These are phyloP conservation scores for Aureobasidium sp. DNA, from an alignment of 2,329 filamentous ascomycete species.

Conservation along the genomic window DNA sequence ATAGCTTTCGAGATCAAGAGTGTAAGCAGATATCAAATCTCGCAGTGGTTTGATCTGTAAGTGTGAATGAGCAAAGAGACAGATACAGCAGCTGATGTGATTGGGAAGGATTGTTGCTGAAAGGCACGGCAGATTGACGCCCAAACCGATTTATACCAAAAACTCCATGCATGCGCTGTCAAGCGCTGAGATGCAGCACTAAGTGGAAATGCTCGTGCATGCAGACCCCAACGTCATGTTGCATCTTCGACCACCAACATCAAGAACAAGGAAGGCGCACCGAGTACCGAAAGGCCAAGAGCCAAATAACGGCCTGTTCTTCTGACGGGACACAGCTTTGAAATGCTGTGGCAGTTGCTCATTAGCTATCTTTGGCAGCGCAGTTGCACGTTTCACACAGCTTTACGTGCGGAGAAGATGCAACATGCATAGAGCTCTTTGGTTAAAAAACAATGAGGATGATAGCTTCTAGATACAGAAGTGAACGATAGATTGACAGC, in stretches of 20 bases:
- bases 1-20: too few relatives aligned
- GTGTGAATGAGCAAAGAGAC: too few relatives aligned
- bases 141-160: neutral
- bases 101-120: neutral
- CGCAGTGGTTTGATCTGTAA: too few relatives aligned
- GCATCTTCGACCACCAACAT: neutral
- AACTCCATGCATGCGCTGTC: conserved; percentile 9
- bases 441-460: neutral
- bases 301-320: neutral
- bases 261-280: neutral
- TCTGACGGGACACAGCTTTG: too few relatives aligned
- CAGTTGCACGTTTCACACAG: neutral
- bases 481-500: neutral
- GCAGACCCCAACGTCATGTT: neutral
- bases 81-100: too few relatives aligned
- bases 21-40: too few relatives aligned
- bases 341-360: neutral
- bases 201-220: neutral
- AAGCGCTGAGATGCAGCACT: conserved; percentile 1
- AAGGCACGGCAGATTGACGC: neutral
- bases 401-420: neutral
- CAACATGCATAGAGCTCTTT: neutral
- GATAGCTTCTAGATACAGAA: neutral
- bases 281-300: neutral
- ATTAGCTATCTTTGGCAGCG: neutral